Base-by-base conservation (phyloP, 495 filamentous ascomycete species). In the Hypoxylon lenormandii region DNA sequence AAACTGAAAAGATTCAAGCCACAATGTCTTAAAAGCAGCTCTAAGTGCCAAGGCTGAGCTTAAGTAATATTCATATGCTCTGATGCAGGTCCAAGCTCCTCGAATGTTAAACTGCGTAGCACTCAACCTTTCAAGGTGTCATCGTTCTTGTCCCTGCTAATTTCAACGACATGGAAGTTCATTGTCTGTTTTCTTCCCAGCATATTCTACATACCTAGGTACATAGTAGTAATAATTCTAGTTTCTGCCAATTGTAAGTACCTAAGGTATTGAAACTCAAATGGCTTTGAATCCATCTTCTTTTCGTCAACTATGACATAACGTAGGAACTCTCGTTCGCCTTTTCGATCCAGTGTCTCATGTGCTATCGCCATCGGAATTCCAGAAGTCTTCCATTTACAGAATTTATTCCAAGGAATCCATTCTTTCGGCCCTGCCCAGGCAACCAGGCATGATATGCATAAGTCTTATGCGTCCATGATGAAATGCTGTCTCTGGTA, bases 401-500 rank as follows among this genome's bases (percentile, higher is more conserved):
- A 16, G 38, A 54, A 45, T 50, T 7, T 23, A 12, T 16, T 7
- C 13, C 37, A 8, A 4, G n/a, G n/a, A 28, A 47, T 30, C 54
- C 26, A 59, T 47, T 46, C 45, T 36, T 22, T 46, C 48, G 40
- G 54, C 30, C 37, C 11, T 40, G 37, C 11, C 37, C n/a, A 13
- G 5, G n/a, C n/a, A n/a, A n/a, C n/a, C n/a, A 60, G 16, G 33
- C 42, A 47, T 60, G 50, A 37, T 60, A 51, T 42, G 57, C 64
- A 56, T 50, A 50, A 15, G 4, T 28, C 23, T 45, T 62, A 59
- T 53, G 59, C 59, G 38, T 63, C 26, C 45, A 42, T 42, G 65
- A 63, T 63, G n/a, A 51, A 63, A 59, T 61, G 53, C 5, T 70
- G 60, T 65, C 55, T 70, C 42, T 55, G 18, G 45, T 64, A 56